phyloP scores from a whole-genome alignment of 352 stramenopile species.

The Phytopythium delawarense region DNA sequence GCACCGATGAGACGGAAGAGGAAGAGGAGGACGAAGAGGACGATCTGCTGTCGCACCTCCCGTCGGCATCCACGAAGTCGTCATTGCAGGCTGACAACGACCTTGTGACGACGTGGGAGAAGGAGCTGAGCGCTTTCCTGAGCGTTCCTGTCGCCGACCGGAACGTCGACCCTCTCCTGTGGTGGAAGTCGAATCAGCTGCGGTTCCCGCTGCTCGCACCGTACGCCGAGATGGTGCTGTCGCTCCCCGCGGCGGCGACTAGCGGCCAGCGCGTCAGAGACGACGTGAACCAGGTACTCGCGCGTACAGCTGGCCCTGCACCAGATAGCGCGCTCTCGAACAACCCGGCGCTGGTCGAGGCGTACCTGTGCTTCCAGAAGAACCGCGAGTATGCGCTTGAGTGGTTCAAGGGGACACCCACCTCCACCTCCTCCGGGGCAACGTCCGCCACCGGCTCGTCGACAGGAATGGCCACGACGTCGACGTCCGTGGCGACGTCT shows the following conservation, averaged over 20 bases:
- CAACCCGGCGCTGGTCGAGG: conserved; percentile 55
- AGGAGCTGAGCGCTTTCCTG: conserved; percentile 69
- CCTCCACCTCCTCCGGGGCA: conserved; percentile 18
- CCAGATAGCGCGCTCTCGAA: conserved; percentile 39
- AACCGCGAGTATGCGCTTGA: conserved; percentile 75
- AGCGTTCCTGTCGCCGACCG: conserved; percentile 67
- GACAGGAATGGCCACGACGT: conserved; percentile 17
- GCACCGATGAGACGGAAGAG: conserved; percentile 1
- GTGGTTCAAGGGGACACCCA: conserved; percentile 59
- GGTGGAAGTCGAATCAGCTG: conserved; percentile 79
- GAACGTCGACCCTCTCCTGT: conserved; percentile 66
- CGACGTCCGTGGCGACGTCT: conserved; percentile 16
- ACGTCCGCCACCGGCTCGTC: conserved; percentile 18
- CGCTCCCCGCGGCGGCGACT: conserved; percentile 56
- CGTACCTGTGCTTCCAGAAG: conserved; percentile 79
- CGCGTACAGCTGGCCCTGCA: conserved; percentile 43
- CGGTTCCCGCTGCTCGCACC: conserved; percentile 74
- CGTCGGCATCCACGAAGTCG: conserved; percentile 53
- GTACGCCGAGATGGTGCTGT: conserved; percentile 72
- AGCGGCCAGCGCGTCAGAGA: conserved; percentile 47
- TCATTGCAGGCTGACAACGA: conserved; percentile 38
- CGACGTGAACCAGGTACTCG: conserved; percentile 50
- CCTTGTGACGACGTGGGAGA: conserved; percentile 63
- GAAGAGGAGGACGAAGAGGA: conserved; percentile 59
- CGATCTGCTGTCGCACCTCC: conserved; percentile 64